A percentile compares a stretch with the other conserved stretches of the same genome.
These are phyloP conservation scores for Blastomyces parvus DNA, from an alignment of 2,329 filamentous ascomycete genomes.

Conservation along the genomic window DNA sequence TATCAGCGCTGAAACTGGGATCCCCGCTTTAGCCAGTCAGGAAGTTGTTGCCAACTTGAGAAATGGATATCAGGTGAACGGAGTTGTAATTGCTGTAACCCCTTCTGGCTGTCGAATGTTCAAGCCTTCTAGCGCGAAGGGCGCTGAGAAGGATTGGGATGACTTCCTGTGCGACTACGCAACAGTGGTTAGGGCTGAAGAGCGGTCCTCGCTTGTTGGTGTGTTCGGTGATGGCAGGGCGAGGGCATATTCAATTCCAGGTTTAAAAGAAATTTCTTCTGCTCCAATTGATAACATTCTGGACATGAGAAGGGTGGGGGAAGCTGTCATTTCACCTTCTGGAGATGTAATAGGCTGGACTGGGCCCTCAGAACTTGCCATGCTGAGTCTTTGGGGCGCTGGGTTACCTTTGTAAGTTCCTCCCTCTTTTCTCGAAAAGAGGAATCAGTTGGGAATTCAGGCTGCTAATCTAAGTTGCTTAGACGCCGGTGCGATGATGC, in stretches of 20 bases:
- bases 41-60: slow-evolving; percentile 65
- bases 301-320: slow-evolving; percentile 61
- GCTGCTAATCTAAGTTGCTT: slow-evolving; percentile 15
- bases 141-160: slow-evolving; percentile 86
- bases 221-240: slow-evolving; percentile 75
- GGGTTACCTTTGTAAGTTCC: slow-evolving; percentile 53
- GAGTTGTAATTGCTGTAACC: slow-evolving; percentile 70
- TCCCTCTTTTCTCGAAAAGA: background rate
- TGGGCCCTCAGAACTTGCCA: slow-evolving; percentile 72
- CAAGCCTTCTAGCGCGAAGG: slow-evolving; percentile 72
- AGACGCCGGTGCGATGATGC: slow-evolving; percentile 53
- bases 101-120: slow-evolving; percentile 72
- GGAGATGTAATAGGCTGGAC: slow-evolving; percentile 84
- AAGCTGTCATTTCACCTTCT: slow-evolving; percentile 61
- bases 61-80: slow-evolving; percentile 64
- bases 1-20: slow-evolving; percentile 68
- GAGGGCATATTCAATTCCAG: slow-evolving; percentile 78
- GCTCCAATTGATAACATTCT: slow-evolving; percentile 55
- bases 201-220: slow-evolving; percentile 69
- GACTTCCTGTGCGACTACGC: slow-evolving; percentile 74
- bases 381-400: slow-evolving; percentile 77
- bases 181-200: slow-evolving; percentile 62
- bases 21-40: slow-evolving; percentile 65
- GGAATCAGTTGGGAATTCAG: too few species aligned
- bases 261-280: slow-evolving; percentile 70